phyloP scores from a whole-genome alignment of 495 filamentous ascomycete species.

The Tuber brumale region DNA sequence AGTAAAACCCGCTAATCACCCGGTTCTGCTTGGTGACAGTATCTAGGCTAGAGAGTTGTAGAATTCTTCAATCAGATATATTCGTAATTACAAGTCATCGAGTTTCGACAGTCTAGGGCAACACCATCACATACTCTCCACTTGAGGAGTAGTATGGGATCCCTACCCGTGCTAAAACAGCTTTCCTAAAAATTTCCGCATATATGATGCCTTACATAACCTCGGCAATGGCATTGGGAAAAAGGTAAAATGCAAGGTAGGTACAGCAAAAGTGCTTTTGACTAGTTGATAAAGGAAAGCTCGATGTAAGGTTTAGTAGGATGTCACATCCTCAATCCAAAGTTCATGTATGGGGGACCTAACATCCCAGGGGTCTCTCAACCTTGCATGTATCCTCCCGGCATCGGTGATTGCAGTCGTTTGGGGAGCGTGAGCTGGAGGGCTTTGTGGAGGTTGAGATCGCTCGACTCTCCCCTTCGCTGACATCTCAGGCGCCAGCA shows the following conservation, averaged over 20 bases:
- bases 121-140: background rate
- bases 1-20: background rate
- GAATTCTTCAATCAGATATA: background rate
- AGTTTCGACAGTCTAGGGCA: background rate
- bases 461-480: background rate
- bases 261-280: background rate
- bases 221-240: background rate
- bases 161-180: background rate
- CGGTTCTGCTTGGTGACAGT: background rate
- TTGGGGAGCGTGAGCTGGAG: background rate
- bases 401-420: background rate
- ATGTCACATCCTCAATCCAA: background rate
- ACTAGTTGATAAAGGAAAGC: background rate
- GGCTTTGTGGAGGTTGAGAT: background rate
- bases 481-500: background rate
- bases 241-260: background rate
- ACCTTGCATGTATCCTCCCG: background rate
- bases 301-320: background rate
- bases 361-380: background rate
- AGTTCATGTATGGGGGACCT: background rate
- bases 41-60: background rate
- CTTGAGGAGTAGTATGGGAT: background rate
- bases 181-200: background rate
- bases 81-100: too few species aligned
- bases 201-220: background rate